Conservation (phyloP, 768 basidiomycete species). For the Leccinum broughii region DNA sequence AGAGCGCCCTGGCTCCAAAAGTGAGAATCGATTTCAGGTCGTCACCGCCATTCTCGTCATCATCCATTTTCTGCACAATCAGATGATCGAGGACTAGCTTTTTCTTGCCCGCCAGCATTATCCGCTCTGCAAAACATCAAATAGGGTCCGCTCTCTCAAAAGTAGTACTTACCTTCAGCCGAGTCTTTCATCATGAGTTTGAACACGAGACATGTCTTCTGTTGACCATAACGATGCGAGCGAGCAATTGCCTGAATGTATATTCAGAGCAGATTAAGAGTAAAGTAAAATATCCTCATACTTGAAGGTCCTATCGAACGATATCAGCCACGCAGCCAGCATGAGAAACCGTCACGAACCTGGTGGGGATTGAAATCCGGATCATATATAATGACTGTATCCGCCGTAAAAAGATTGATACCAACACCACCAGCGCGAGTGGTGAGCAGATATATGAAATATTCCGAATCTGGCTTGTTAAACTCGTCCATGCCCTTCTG, state of each 20-base stretch:
- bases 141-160: neutral
- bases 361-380: conserved; percentile 99
- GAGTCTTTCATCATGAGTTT: conserved; percentile 95
- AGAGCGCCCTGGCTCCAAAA: conserved; percentile 84
- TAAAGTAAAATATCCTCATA: conserved; percentile 36
- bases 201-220: conserved; percentile 92
- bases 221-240: conserved; percentile 92
- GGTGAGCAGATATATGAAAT: conserved; percentile 89
- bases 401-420: conserved; percentile 89
- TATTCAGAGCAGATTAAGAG: conserved; percentile 8
- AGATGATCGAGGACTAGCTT: conserved; percentile 93
- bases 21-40: conserved; percentile 89
- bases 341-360: conserved; percentile 40
- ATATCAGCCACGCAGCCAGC: conserved; percentile 12
- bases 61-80: conserved; percentile 95
- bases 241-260: conserved; percentile 82
- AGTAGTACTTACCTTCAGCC: conserved; percentile 65
- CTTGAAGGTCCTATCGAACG: conserved; percentile 74
- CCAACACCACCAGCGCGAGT: conserved; percentile 94
- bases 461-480: conserved; percentile 83
- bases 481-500: conserved; percentile 96
- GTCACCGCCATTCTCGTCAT: conserved; percentile 69
- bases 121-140: conserved; percentile 63
- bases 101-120: conserved; percentile 91
- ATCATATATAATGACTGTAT: conserved; percentile 92